Evolutionary conservation across 208 protist species (phyloP), one percentile per base, ranked within the genome.

Genomic region (Leishmania arabica): DNA sequence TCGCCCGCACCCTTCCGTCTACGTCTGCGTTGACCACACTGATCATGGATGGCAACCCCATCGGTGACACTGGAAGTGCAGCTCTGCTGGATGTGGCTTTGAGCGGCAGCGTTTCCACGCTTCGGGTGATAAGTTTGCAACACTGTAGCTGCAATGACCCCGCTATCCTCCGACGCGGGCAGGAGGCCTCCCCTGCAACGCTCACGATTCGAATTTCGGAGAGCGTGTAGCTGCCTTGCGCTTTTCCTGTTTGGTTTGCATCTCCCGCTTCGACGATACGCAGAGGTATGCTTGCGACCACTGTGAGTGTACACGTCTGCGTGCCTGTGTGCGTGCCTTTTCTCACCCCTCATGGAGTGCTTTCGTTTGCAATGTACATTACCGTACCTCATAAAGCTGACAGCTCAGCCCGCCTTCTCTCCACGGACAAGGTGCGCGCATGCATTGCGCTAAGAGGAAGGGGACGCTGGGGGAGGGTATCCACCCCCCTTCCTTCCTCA

Each of bases 31-130:
- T 98, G 13, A 84, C 82, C 37, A 85, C 87, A 7, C 86, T 98
- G 8, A 80, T 95, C 70, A 86, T 98, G 70, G 93, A 96, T 75
- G 93, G 93, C 54, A 98, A 98, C 75, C 89, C 91, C 21, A 87
- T 98, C 37, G 84, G 87, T 21, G 94, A 95, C 77, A 84, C 70
- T 27, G 95, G 95, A 65, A 97, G 94, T 79, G 47, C 72, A 2
- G 89, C 91, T 0, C 56, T 98, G 75, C 54, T 98, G 53, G 85
- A 88, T 56, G 90, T 86, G 24, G 84, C 82, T n/a, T 37, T 85
- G 70, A 81, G 82, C 70, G 88, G 86, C 45, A 88, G 88, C 49
- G 84, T 81, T 21, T 60, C 80, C 47, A 93, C 92, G 9, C 82
- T 97, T 45, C 89, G 82, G 34, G 37, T 89, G 56, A 78, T 97